Evolutionary conservation across 2,329 filamentous ascomycete species (phyloP).

Genomic region (Exophiala oligosperma): DNA sequence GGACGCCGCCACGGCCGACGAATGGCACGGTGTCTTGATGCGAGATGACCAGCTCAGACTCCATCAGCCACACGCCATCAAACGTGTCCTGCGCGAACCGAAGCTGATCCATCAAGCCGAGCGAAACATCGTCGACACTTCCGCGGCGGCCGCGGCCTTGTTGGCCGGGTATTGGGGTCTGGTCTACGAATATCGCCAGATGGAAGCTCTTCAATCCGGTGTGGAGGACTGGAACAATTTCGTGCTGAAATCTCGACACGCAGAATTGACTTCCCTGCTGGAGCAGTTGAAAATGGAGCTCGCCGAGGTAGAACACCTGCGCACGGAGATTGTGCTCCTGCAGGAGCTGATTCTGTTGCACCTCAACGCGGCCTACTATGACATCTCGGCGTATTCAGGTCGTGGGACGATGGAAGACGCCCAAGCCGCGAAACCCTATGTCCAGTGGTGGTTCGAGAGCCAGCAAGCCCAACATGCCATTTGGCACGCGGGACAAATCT

Average conservation of each 20-base stretch:
- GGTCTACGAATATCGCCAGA: constrained; percentile 10
- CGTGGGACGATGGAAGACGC: constrained; percentile 43
- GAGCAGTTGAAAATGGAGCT: constrained; percentile 30
- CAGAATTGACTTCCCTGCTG: constrained; percentile 2
- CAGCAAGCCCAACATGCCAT: constrained; percentile 49
- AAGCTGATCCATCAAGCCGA: background rate
- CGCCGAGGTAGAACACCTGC: constrained; percentile 31
- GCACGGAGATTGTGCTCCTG: constrained; percentile 34
- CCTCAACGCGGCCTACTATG: constrained; percentile 43
- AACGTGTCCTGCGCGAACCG: background rate
- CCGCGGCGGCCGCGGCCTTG: background rate
- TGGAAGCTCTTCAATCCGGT: background rate
- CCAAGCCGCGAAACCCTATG: constrained; percentile 34
- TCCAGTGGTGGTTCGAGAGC: constrained; percentile 40
- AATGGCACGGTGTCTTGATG: constrained; percentile 58
- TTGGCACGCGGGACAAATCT: constrained; percentile 68
- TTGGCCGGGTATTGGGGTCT: constrained; percentile 5
- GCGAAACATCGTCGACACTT: background rate
- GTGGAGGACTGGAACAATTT: constrained; percentile 6
- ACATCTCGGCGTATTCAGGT: constrained; percentile 44
- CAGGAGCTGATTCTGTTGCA: constrained; percentile 39
- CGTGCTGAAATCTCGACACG: constrained; percentile 5
- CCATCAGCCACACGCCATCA: background rate
- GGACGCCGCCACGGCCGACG: constrained; percentile 63
- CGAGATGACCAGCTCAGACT: background rate